Conservation (phyloP, 148 eudicot genomes). For the Chenopodium quinoa region DNA sequence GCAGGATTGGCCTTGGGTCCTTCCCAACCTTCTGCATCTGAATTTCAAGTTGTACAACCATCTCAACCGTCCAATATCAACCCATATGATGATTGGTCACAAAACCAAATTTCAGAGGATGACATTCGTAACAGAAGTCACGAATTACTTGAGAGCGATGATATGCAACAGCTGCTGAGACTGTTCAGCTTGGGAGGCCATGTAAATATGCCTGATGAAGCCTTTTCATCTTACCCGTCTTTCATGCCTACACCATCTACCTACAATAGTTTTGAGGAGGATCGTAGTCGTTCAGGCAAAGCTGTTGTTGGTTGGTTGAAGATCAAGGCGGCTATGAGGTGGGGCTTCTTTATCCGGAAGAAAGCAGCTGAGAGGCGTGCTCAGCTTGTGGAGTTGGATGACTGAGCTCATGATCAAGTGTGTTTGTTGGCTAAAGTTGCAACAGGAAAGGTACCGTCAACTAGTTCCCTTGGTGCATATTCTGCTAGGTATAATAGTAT, state of each 20-base stretch:
- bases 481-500: neutral
- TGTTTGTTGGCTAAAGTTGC: too few species aligned
- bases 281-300: conserved; percentile 59
- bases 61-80: conserved; percentile 46
- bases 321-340: conserved; percentile 94
- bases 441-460: neutral
- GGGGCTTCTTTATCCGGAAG: conserved; percentile 91
- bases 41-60: conserved; percentile 43
- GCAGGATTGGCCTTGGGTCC: conserved; percentile 58
- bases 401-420: conserved; percentile 18
- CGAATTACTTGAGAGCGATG: conserved; percentile 87
- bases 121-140: conserved; percentile 85
- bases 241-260: conserved; percentile 62
- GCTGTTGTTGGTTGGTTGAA: conserved; percentile 94
- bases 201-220: conserved; percentile 50
- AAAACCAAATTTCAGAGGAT: conserved; percentile 64
- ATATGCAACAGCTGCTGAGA: conserved; percentile 87
- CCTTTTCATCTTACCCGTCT: conserved; percentile 36
- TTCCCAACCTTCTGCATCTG: conserved; percentile 51
- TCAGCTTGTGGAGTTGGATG: conserved; percentile 70
- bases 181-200: conserved; percentile 77
- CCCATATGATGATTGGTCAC: conserved; percentile 74
- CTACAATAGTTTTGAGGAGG: conserved; percentile 50
- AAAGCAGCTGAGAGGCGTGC: conserved; percentile 95
- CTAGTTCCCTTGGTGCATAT: neutral